These are phyloP conservation scores for Aspergillus heteromorphus DNA, from an alignment of 495 filamentous ascomycete genomes.

Conservation along the genomic window DNA sequence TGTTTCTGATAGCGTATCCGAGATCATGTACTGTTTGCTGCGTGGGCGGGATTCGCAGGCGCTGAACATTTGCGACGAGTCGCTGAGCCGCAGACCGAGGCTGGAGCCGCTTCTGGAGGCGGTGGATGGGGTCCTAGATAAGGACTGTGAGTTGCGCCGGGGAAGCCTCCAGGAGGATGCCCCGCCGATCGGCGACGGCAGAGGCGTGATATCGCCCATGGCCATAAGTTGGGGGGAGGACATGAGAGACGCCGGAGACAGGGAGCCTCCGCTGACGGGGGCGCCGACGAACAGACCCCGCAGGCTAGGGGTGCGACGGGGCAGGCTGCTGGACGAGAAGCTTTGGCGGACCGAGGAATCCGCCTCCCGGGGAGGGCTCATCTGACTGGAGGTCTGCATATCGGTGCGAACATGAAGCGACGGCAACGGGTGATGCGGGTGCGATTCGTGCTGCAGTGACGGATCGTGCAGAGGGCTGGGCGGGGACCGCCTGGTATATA, in stretches of 20 bases:
- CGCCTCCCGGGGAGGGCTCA: slow-evolving; percentile 27
- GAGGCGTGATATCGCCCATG: slow-evolving; percentile 83
- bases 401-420: slow-evolving; percentile 42
- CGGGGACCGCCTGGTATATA: slow-evolving; percentile 5
- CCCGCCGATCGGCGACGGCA: slow-evolving; percentile 80
- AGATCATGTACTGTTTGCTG: slow-evolving; percentile 29
- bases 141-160: slow-evolving; percentile 43
- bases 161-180: slow-evolving; percentile 59
- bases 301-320: slow-evolving; percentile 45
- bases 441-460: slow-evolving; percentile 3
- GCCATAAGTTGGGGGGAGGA: slow-evolving; percentile 73
- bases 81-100: slow-evolving; percentile 33
- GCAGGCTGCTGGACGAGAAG: slow-evolving; percentile 41
- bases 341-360: slow-evolving; percentile 34
- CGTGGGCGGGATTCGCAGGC: slow-evolving; percentile 28
- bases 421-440: slow-evolving; percentile 19
- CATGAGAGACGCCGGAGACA: slow-evolving; percentile 54
- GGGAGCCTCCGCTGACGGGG: slow-evolving; percentile 45
- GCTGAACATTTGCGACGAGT: slow-evolving; percentile 35
- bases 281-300: slow-evolving; percentile 39
- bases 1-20: slow-evolving; percentile 33
- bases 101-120: slow-evolving; percentile 34
- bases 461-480: slow-evolving; percentile 8
- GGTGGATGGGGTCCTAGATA: slow-evolving; percentile 37
- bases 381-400: slow-evolving; percentile 20